Evolutionary conservation across 768 basidiomycete genomes (phyloP), one percentile per base, ranked within the genome.

Genomic region (Filobasidium floriforme): DNA sequence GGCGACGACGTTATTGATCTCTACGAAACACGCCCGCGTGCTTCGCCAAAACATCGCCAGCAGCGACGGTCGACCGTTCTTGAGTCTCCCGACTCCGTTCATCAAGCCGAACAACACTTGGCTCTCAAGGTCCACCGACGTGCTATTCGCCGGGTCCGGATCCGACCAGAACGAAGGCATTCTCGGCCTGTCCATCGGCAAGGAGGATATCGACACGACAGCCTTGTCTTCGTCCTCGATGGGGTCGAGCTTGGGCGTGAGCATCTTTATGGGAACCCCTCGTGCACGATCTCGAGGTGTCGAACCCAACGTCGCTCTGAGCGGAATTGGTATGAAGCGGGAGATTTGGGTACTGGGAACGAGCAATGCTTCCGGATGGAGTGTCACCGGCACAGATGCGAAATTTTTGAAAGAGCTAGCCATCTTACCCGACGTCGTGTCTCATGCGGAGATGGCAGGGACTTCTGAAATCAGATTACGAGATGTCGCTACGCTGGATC

Each of bases 71-170:
- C 22, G 54, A 57, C 54, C 54, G 15, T 14, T 26, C 12, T 28
- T 57, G 22, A 57, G 7, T 26, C 54, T 57, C 7, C 54, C 54
- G 19, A 57, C 24, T 1, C 54, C 54, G 26, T 57, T 57, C 15
- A 24, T 57, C 15, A 57, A 57, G 54, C 54, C 54, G 24, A 57
- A 57, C 24, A 57, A 57, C 54, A 28, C 54, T 22, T 57, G 54
- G 54, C 54, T 57, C 15, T 57, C 54, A 14, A 6, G 54, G 15
- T 57, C 54, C 15, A 57, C 54, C 19, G 54, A 57, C 26, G 54
- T 28, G 24, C 19, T 57, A 4, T 57, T 57, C 54, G 15, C 54
- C 22, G 29, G 29, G 24, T 24, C 54, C 24, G 12, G 24, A 51
- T 19, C 19, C 18, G 46, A 51, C 24, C 19, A 26, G 29, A 49